Percentiles rank a stretch among this genome's conserved stretches.
These are phyloP conservation scores for Colletotrichum musicola DNA, from an alignment of 2,329 filamentous ascomycete genomes.

Conservation along the genomic window DNA sequence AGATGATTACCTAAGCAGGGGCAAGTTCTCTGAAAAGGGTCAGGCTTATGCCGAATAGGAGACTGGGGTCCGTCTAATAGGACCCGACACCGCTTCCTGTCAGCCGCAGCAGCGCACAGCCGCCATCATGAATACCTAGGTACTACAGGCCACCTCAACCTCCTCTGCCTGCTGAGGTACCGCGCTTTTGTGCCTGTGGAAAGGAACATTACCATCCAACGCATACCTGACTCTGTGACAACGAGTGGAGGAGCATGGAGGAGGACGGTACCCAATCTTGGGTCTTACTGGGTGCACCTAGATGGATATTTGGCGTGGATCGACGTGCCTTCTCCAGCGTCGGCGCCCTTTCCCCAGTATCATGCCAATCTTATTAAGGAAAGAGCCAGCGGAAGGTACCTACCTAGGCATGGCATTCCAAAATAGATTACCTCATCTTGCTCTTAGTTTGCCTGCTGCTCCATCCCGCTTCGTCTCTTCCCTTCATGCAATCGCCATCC, in stretches of 20 bases:
- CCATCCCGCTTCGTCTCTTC: slow-evolving; percentile 35
- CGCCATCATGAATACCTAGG: slow-evolving; percentile 15
- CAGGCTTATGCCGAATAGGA: too few species aligned
- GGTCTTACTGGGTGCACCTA: too few species aligned
- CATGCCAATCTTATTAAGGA: background rate
- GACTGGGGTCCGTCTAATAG: too few species aligned
- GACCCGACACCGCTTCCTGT: background rate
- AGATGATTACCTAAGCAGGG: background rate
- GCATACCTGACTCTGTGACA: slow-evolving; percentile 25
- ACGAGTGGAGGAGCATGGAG: slow-evolving; percentile 16
- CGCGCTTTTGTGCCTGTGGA: background rate
- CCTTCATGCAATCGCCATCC: slow-evolving; percentile 28
- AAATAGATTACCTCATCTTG: background rate
- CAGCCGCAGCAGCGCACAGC: slow-evolving; percentile 27
- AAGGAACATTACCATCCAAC: too few species aligned
- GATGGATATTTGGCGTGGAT: background rate
- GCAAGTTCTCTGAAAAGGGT: too few species aligned
- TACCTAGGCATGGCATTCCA: too few species aligned
- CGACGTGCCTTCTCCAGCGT: slow-evolving; percentile 10
- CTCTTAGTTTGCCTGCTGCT: background rate
- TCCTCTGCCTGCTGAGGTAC: background rate
- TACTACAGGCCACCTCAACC: background rate
- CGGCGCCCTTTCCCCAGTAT: background rate
- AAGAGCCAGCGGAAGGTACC: background rate
- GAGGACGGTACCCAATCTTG: background rate